Evolutionary conservation across 2,329 filamentous ascomycete genomes (phyloP), one percentile per base, ranked within the genome.

Genomic region (Aspergillus clavatus): DNA sequence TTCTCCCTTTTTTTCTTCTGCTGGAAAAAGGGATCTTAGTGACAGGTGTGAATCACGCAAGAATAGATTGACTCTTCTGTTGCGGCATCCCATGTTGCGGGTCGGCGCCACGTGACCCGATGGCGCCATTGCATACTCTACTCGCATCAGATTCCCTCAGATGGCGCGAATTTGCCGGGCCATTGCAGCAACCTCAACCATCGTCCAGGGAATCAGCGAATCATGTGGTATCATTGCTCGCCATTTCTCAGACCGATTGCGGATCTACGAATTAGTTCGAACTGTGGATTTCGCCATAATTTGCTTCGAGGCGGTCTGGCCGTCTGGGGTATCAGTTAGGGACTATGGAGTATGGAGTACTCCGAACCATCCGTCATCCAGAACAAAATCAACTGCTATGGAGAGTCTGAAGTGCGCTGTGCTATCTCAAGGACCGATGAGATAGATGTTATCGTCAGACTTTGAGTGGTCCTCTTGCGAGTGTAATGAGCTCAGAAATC

Each of bases 71-170:
- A 41, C 47, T 49, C 49, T 39, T 51, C 44, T 46, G 4, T 24
- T 44, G 21, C 38, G 33, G 22, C 38, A 24, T n/a, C 14, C 22
- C 22, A 29, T 35, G 10, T 35, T n/a, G 16, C 16, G 43, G 51
- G 40, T 24, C 23, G 2, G n/a, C 1, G 5, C 24, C 54, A 59
- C 57, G 50, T 60, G 58, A 45, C 33, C n/a, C 7, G 45, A 59
- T 57, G 38, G 51, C 56, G 53, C 54, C 47, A 56, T 57, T 36
- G 18, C 44, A 41, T 28, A 4, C 22, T 10, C 11, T 14, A 14
- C 27, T 53, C 46, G 45, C 51, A 57, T 50, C 43, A 50, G 29
- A 38, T 37, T 39, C 36, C 40, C n/a, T 5, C 39, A 19, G 8
- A 8, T 24, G 5, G 4, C 23, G n/a, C n/a, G n/a, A n/a, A n/a